Conservation (phyloP, 2,329 filamentous ascomycete genomes). For the Botrytis galanthina region DNA sequence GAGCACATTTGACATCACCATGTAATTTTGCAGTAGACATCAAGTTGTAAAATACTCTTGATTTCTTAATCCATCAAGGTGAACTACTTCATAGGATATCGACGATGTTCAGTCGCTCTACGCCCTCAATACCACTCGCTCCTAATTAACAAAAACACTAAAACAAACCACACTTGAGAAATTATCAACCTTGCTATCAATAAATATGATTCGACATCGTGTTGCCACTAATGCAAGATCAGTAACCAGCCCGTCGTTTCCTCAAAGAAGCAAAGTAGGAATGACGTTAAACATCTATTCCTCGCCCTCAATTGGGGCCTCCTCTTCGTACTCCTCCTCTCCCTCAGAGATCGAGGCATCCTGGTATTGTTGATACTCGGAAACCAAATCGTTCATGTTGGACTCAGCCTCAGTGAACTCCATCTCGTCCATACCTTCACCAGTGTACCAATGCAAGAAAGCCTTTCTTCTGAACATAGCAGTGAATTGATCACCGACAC, state of each 20-base stretch:
- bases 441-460: conserved; percentile 99
- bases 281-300: conserved; percentile 30
- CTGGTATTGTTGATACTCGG: conserved; percentile 99
- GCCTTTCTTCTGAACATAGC: conserved; percentile 99
- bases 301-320: conserved; percentile 73
- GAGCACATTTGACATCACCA: background rate
- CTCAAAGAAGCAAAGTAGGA: conserved; percentile 25
- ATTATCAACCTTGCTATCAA: conserved; percentile 32
- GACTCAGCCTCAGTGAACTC: conserved; percentile 99
- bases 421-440: conserved; percentile 99
- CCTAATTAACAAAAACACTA: conserved; percentile 29
- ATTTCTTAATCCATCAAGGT: conserved; percentile 34
- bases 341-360: conserved; percentile 96
- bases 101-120: conserved; percentile 29
- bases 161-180: conserved; percentile 23
- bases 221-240: conserved; percentile 25
- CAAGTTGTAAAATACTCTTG: conserved; percentile 25
- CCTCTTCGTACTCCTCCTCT: conserved; percentile 88
- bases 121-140: conserved; percentile 29
- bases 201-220: conserved; percentile 31
- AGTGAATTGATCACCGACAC: conserved; percentile 98
- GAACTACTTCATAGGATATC: conserved; percentile 31
- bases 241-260: conserved; percentile 23
- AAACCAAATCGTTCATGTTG: conserved; percentile 99
- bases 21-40: background rate